Evolutionary conservation across 768 basidiomycete species (phyloP).

Genomic region (Boletellus ananas): DNA sequence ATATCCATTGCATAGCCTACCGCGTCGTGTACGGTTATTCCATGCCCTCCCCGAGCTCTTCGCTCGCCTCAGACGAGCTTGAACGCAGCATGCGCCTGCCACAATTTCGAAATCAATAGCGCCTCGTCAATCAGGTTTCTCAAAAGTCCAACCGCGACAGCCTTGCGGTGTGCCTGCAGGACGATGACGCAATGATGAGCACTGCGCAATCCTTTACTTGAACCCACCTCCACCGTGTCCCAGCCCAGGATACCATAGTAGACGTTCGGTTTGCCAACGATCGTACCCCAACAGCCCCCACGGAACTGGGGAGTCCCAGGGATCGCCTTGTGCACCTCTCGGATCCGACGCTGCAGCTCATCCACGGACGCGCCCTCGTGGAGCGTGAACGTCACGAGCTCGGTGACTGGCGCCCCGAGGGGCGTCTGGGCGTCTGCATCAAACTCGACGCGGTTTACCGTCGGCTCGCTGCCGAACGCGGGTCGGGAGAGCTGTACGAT

Average conservation of each 20-base stretch:
- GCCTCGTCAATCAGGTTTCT: constrained; percentile 28
- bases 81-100: constrained; percentile 31
- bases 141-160: constrained; percentile 27
- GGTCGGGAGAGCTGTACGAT: constrained; percentile 2
- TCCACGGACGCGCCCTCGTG: constrained; percentile 20
- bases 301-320: constrained; percentile 20
- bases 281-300: constrained; percentile 28
- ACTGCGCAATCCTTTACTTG: background rate
- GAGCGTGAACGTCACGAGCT: constrained; percentile 33
- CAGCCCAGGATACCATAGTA: constrained; percentile 35
- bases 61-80: background rate
- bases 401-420: constrained; percentile 27
- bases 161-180: constrained; percentile 35
- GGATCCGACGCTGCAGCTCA: constrained; percentile 21
- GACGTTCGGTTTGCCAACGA: constrained; percentile 16
- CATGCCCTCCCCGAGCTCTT: background rate
- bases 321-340: constrained; percentile 19
- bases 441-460: constrained; percentile 18
- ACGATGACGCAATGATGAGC: background rate
- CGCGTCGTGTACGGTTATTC: background rate
- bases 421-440: constrained; percentile 15
- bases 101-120: constrained; percentile 24
- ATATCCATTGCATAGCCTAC: background rate
- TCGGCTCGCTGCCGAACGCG: constrained; percentile 19
- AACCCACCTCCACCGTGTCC: constrained; percentile 32